Evolutionary conservation across 2,329 filamentous ascomycete species (phyloP).

Genomic region (Pezicula carpinea): DNA sequence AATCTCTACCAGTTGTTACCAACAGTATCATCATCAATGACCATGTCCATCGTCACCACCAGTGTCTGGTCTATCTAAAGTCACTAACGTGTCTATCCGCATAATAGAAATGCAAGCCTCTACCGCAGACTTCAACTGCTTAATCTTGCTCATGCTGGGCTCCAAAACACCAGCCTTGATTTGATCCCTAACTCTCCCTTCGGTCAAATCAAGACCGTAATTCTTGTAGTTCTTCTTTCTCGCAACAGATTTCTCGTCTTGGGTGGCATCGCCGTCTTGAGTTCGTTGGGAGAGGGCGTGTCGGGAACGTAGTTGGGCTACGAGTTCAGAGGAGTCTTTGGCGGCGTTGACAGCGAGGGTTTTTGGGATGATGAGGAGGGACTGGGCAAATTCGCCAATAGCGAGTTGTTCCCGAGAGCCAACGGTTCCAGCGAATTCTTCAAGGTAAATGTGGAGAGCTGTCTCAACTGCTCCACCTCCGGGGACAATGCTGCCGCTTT

Average conservation of each 20-base stretch:
- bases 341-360: constrained; percentile 95
- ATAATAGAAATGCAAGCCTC: constrained; percentile 99
- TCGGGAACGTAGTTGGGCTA: constrained; percentile 88
- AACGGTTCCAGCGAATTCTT: constrained; percentile 97
- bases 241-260: constrained; percentile 83
- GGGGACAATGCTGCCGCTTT: constrained; percentile 94
- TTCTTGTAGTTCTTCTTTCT: constrained; percentile 98
- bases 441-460: constrained; percentile 97
- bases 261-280: constrained; percentile 75
- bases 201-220: constrained; percentile 87
- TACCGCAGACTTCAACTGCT: constrained; percentile 96
- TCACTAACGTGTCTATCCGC: constrained; percentile 98
- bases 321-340: constrained; percentile 91
- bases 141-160: constrained; percentile 96
- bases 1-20: constrained; percentile 7
- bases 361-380: constrained; percentile 91
- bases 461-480: constrained; percentile 97
- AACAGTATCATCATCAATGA: constrained; percentile 49
- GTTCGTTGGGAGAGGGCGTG: constrained; percentile 93
- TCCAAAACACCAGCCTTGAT: constrained; percentile 94
- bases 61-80: constrained; percentile 69
- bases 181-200: constrained; percentile 87
- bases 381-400: constrained; percentile 94
- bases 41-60: constrained; percentile 89
- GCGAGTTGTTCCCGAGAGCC: constrained; percentile 95